Evolutionary conservation across 495 filamentous ascomycete species (phyloP), one percentile per base, ranked within the genome.

Genomic region (Hyaloscypha finlandica): DNA sequence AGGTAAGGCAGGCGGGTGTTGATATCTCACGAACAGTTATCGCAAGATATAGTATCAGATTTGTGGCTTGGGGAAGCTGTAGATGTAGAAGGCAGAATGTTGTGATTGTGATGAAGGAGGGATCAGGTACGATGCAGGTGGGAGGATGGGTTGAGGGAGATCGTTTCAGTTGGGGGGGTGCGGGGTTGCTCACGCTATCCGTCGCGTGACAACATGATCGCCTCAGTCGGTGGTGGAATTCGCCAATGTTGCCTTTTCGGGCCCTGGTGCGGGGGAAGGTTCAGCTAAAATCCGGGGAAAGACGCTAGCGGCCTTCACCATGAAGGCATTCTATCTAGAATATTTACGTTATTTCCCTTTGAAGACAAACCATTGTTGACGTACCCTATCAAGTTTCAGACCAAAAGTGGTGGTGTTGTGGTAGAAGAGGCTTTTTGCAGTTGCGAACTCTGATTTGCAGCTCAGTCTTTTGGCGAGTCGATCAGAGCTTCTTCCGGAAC

Each of bases 91-190:
- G 51, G 54, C 48, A 22, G 31, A 61, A 52, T 48, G 55, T 29
- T 66, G 25, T 57, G 30, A 33, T 29, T 56, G 37, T 56, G 55
- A 65, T 65, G 65, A 37, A 64, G 54, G 22, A 48, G 59, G 25
- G 70, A 61, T 73, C 70, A 73, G 68, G 70, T 73, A 72, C 70
- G 67, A 70, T 70, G 68, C 68, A 70, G 60, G 68, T 55, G 54
- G 45, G 48, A 51, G 61, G 61, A 42, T 22, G 19, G 30, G 42
- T 53, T 25, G 58, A 31, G 16, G 53, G 33, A n/a, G 19, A 25
- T 25, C 33, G 59, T 58, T 61, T 64, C 61, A 64, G 9, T 52
- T 64, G 25, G 52, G 52, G 22, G 19, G 31, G 59, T 58, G 66
- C 66, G 59, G 66, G 60, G 60, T 68, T 25, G 62, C 62, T 55